Conservation (phyloP, 306 rosid genomes). For the Castanospermum australe region DNA sequence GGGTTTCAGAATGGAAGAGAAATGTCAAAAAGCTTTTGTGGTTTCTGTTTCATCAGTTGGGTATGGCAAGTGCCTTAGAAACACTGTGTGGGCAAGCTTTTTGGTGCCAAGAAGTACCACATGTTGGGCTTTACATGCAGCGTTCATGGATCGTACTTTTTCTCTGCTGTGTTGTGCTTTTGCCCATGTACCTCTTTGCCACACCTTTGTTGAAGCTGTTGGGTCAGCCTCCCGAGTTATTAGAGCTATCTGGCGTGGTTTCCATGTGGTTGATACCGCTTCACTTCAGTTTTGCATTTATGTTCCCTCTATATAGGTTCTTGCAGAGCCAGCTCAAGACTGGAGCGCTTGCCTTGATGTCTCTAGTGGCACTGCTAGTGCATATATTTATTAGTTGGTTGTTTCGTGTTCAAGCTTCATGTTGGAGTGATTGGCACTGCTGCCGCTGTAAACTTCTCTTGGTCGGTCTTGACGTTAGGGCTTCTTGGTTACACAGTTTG, state of each 20-base stretch:
- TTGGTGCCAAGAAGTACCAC: slow-evolving; percentile 68
- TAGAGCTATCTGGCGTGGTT: slow-evolving; percentile 53
- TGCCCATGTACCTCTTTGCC: slow-evolving; percentile 61
- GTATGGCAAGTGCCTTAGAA: slow-evolving; percentile 89
- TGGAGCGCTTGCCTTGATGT: slow-evolving; percentile 46
- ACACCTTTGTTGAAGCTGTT: slow-evolving; percentile 52
- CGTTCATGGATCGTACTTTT: slow-evolving; percentile 79
- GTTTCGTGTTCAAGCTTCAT: slow-evolving; percentile 48
- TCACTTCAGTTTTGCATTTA: slow-evolving; percentile 66
- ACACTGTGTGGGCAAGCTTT: slow-evolving; percentile 91
- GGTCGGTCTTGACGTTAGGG: slow-evolving; percentile 67
- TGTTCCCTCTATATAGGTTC: slow-evolving; percentile 65
- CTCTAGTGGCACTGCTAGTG: slow-evolving; percentile 41
- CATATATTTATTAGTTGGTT: slow-evolving; percentile 65
- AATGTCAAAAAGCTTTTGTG: not conserved
- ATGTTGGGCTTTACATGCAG: slow-evolving; percentile 90
- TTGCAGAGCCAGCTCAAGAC: slow-evolving; percentile 65
- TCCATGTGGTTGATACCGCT: slow-evolving; percentile 55
- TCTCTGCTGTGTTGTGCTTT: slow-evolving; percentile 49
- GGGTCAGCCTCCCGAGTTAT: slow-evolving; percentile 64
- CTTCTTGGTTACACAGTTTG: slow-evolving; percentile 41
- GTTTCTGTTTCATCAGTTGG: slow-evolving; percentile 45
- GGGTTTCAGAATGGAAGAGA: not conserved
- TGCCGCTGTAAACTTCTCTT: slow-evolving; percentile 51
- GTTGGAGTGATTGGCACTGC: slow-evolving; percentile 64